Evolutionary conservation across 768 basidiomycete genomes (phyloP).

Genomic region (Pholiota microspora): DNA sequence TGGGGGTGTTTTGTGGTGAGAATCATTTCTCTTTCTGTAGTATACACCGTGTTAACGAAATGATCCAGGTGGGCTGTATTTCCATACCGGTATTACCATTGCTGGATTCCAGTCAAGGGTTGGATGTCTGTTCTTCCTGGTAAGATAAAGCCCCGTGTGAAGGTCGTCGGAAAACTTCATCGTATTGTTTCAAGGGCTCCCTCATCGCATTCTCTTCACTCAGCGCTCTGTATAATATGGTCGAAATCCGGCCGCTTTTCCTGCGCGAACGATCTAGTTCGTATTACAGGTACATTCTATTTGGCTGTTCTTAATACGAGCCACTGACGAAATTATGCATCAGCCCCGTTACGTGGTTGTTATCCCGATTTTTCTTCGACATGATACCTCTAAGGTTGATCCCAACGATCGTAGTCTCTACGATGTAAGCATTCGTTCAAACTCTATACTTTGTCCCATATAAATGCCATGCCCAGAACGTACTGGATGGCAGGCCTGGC

Average conservation of each 20-base stretch:
- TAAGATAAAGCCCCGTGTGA: slow-evolving; percentile 27
- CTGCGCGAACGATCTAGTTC: slow-evolving; percentile 82
- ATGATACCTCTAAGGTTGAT: slow-evolving; percentile 85
- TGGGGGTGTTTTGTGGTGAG: slow-evolving; percentile 87
- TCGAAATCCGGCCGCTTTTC: slow-evolving; percentile 83
- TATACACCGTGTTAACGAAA: neutral
- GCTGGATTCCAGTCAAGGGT: slow-evolving; percentile 93
- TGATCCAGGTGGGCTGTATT: slow-evolving; percentile 77
- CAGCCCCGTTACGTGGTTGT: slow-evolving; percentile 87
- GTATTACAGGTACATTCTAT: slow-evolving; percentile 68
- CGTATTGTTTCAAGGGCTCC: slow-evolving; percentile 54
- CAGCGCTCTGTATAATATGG: slow-evolving; percentile 87
- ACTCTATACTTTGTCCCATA: neutral
- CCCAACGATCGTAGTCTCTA: slow-evolving; percentile 83
- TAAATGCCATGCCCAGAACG: slow-evolving; percentile 41
- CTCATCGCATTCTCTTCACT: slow-evolving; percentile 89
- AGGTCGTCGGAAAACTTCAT: neutral
- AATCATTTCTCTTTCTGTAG: neutral
- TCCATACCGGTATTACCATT: slow-evolving; percentile 72
- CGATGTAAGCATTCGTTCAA: slow-evolving; percentile 55
- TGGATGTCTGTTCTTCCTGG: slow-evolving; percentile 94
- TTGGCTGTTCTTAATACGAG: neutral
- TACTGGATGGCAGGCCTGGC: slow-evolving; percentile 96
- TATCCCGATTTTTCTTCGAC: slow-evolving; percentile 88
- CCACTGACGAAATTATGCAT: neutral